Percentiles rank a stretch among this genome's conserved stretches.
phyloP scores from a whole-genome alignment of 345 rosid species.

The Eucalyptus brandiana region DNA sequence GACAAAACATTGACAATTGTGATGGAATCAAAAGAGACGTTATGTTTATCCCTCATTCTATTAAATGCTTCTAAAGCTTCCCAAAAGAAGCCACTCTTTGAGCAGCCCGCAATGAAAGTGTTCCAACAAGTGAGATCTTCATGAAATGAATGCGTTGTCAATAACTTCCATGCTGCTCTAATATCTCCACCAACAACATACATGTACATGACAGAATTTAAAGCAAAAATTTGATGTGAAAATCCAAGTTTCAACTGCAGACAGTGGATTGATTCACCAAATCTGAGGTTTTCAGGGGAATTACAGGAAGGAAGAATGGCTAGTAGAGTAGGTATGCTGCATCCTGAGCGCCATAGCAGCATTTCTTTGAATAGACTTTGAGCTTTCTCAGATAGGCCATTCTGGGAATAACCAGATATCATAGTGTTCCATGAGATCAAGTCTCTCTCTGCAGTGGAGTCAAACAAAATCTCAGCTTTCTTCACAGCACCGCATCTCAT shows the following conservation, averaged over 20 bases:
- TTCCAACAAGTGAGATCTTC: conserved; percentile 39
- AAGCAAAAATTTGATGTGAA: conserved; percentile 4
- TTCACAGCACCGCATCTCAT: conserved; percentile 16
- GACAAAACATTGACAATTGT: conserved; percentile 27
- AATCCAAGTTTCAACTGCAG: conserved; percentile 39
- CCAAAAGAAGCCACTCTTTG: conserved; percentile 4
- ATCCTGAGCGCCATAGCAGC: conserved; percentile 6
- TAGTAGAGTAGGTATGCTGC: conserved; percentile 23
- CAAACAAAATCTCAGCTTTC: conserved; percentile 26
- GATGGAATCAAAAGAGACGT: conserved; percentile 17
- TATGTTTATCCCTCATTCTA: conserved; percentile 19
- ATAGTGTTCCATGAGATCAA: conserved; percentile 40
- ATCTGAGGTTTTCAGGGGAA: conserved; percentile 20
- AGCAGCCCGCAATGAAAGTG: conserved; percentile 30
- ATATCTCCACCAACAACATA: conserved; percentile 21
- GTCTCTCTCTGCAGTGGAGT: conserved; percentile 9
- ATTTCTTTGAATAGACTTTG: conserved; percentile 25
- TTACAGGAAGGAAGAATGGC: conserved; percentile 38
- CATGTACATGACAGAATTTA: conserved; percentile 30
- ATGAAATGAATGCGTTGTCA: background rate
- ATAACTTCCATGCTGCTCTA: conserved; percentile 13
- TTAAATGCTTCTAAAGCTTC: conserved; percentile 31
- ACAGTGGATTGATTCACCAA: conserved; percentile 32
- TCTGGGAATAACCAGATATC: conserved; percentile 24
- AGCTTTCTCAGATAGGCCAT: conserved; percentile 11